Percentiles rank a stretch among this genome's conserved stretches.
Evolutionary conservation across 768 basidiomycete species (phyloP).

Genomic region (Lactarius hatsudake): DNA sequence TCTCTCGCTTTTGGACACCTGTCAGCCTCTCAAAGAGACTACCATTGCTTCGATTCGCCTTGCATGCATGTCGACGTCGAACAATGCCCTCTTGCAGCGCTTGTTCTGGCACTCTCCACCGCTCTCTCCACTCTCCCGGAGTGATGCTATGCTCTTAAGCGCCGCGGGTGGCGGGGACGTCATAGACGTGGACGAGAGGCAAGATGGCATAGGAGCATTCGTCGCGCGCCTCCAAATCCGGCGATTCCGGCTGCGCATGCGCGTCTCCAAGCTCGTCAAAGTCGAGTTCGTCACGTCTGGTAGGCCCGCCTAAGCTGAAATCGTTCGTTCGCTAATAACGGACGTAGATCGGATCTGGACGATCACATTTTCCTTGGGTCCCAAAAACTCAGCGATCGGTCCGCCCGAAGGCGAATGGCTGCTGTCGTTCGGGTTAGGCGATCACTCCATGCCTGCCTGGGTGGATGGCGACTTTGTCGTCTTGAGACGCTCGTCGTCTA

Average conservation of each 20-base stretch:
- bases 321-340: neutral
- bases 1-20: constrained; percentile 46
- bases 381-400: constrained; percentile 25
- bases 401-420: constrained; percentile 33
- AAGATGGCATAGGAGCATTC: constrained; percentile 43
- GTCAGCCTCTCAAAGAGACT: constrained; percentile 39
- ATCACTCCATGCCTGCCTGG: constrained; percentile 57
- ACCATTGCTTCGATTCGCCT: constrained; percentile 48
- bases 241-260: constrained; percentile 68
- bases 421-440: constrained; percentile 49
- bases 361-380: constrained; percentile 39
- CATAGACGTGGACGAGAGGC: constrained; percentile 49
- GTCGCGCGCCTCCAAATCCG: constrained; percentile 49
- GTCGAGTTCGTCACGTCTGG: constrained; percentile 68
- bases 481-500: constrained; percentile 23
- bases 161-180: constrained; percentile 46
- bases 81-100: constrained; percentile 58
- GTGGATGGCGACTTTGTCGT: constrained; percentile 54
- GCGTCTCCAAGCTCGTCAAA: constrained; percentile 49
- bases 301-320: constrained; percentile 26
- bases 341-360: constrained; percentile 54
- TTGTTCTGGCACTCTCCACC: constrained; percentile 47
- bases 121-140: constrained; percentile 50
- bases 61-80: constrained; percentile 62
- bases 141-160: constrained; percentile 46